A percentile compares a stretch with the other conserved stretches of the same genome.
phyloP scores from a whole-genome alignment of 140 eudicot species.

The Artemisia princeps region DNA sequence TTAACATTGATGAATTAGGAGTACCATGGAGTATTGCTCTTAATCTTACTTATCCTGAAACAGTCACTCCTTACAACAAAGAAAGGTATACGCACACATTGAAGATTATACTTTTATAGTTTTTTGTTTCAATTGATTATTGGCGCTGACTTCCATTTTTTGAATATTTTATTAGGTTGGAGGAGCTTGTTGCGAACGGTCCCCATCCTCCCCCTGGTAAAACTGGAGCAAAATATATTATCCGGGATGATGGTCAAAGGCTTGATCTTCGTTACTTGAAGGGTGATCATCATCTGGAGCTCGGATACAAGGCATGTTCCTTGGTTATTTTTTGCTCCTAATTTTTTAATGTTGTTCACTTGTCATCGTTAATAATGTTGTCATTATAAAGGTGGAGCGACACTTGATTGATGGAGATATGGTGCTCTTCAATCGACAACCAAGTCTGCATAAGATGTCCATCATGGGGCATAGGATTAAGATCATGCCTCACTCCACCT shows the following conservation, averaged over 20 bases:
- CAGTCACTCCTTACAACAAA: constrained; percentile 90
- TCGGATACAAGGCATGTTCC: constrained; percentile 40
- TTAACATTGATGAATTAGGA: constrained; percentile 86
- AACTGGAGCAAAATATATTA: constrained; percentile 96
- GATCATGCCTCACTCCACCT: constrained; percentile 96
- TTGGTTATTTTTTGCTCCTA: neutral
- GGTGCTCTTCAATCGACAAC: constrained; percentile 91
- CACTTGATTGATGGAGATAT: constrained; percentile 93
- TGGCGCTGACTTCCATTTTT: constrained; percentile 4
- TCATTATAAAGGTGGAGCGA: constrained; percentile 69
- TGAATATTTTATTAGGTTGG: constrained; percentile 39
- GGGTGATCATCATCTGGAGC: constrained; percentile 86
- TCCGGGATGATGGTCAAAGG: constrained; percentile 97
- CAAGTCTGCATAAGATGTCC: constrained; percentile 98
- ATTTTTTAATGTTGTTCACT: neutral
- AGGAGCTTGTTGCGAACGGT: constrained; percentile 73
- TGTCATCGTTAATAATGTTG: neutral
- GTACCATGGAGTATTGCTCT: constrained; percentile 99
- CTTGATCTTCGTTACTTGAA: constrained; percentile 33
- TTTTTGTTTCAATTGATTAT: neutral
- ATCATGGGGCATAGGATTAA: constrained; percentile 96
- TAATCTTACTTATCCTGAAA: constrained; percentile 93
- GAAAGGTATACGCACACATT: constrained; percentile 48
- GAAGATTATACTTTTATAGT: neutral
- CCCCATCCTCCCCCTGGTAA: constrained; percentile 48